Evolutionary conservation across 306 rosid species (phyloP).

Genomic region (Prunus campanulata): DNA sequence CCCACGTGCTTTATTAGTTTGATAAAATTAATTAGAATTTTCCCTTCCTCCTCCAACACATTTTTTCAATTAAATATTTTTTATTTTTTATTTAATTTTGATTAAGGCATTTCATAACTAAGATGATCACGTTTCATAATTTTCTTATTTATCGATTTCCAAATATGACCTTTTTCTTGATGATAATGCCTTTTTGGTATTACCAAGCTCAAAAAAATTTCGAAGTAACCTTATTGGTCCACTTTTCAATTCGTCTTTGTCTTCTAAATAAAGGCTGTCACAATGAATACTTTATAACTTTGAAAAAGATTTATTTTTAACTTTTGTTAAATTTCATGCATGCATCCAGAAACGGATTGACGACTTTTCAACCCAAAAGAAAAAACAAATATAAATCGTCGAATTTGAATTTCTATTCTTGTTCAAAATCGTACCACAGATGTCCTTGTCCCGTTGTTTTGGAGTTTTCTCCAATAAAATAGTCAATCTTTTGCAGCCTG

Average conservation of each 20-base stretch:
- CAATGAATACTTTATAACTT: not conserved
- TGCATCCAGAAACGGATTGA: not conserved
- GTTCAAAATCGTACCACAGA: not conserved
- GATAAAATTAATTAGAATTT: no score
- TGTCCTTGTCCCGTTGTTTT: not conserved
- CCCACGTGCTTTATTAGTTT: no score
- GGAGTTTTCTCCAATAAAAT: not conserved
- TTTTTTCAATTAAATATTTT: not conserved
- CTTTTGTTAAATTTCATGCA: not conserved
- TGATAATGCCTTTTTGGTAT: no score
- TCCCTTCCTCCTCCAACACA: not conserved
- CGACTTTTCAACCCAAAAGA: not conserved
- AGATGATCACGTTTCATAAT: no score
- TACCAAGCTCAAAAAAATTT: not conserved
- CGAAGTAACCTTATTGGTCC: not conserved
- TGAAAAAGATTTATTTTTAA: not conserved
- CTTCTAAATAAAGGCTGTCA: not conserved
- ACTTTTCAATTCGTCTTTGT: no score
- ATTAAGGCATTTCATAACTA: no score
- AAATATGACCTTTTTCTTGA: no score
- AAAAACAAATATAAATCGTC: not conserved
- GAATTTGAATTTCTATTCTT: not conserved
- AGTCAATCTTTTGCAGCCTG: not conserved
- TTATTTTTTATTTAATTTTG: no score
- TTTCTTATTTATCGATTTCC: no score